These are phyloP conservation scores for Ceratocystis eucalypticola DNA, from an alignment of 2,329 filamentous ascomycete species.

Conservation along the genomic window DNA sequence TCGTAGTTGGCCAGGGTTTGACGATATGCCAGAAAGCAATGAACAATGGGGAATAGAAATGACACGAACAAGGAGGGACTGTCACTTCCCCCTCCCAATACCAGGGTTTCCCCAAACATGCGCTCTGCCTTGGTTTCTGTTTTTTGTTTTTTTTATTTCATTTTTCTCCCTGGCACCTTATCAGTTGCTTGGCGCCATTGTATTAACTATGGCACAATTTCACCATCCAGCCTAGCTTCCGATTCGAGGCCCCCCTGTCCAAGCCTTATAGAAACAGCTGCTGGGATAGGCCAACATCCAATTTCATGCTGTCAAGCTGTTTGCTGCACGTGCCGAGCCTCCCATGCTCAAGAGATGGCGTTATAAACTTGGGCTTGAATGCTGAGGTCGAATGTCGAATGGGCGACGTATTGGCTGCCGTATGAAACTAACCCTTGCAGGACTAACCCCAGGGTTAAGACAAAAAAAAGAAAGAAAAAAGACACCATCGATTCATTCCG, in stretches of 20 bases:
- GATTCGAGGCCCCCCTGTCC: conserved; percentile 1
- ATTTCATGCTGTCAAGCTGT: background rate
- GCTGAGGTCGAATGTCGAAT: too few species aligned
- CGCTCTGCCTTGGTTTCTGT: background rate
- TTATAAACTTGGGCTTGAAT: too few species aligned
- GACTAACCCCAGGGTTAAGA: too few species aligned
- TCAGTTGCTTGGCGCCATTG: conserved; percentile 2
- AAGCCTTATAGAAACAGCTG: background rate
- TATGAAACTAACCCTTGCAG: too few species aligned
- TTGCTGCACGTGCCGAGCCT: background rate
- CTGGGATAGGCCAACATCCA: background rate
- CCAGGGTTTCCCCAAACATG: background rate
- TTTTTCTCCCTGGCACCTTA: background rate
- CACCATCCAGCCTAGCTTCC: background rate
- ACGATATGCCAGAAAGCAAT: background rate
- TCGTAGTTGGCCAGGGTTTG: too few species aligned
- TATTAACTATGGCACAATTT: conserved; percentile 3
- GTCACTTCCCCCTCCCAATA: background rate
- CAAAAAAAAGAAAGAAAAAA: too few species aligned
- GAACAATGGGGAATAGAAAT: background rate
- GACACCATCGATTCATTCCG: too few species aligned
- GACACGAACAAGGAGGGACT: background rate
- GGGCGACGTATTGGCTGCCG: too few species aligned
- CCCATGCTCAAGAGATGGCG: too few species aligned
- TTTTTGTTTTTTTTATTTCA: background rate